These are phyloP conservation scores for Kwoniella mangroviensis DNA, from an alignment of 768 basidiomycete genomes.

Conservation along the genomic window DNA sequence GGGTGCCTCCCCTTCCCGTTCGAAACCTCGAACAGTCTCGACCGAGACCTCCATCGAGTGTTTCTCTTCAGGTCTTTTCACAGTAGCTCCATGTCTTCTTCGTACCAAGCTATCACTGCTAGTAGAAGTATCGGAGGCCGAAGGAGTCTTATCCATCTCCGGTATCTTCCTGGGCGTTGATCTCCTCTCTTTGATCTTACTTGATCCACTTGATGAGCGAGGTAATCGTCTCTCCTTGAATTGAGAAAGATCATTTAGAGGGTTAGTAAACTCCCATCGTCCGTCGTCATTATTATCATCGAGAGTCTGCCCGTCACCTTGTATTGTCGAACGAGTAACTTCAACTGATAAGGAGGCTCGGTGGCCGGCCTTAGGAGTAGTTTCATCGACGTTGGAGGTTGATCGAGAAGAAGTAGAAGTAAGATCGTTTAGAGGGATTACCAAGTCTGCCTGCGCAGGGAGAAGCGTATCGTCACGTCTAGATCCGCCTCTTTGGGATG, in stretches of 20 bases:
- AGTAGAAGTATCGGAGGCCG: slow-evolving; percentile 1
- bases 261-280: slow-evolving; percentile 12
- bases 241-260: slow-evolving; percentile 21
- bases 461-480: slow-evolving; percentile 5
- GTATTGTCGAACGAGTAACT: too few species aligned
- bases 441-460: slow-evolving; percentile 10
- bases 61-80: not conserved
- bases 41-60: not conserved
- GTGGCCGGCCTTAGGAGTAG: not conserved
- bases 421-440: slow-evolving; percentile 19
- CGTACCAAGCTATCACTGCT: not conserved
- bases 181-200: slow-evolving; percentile 16
- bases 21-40: not conserved
- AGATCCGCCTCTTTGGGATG: not conserved
- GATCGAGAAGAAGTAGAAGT: not conserved
- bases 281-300: not conserved
- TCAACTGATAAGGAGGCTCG: not conserved
- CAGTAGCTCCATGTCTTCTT: too few species aligned
- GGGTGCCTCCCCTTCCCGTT: not conserved
- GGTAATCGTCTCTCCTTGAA: not conserved
- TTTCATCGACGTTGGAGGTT: not conserved
- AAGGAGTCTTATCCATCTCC: not conserved
- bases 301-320: too few species aligned
- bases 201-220: slow-evolving; percentile 6
- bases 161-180: slow-evolving; percentile 20